Base-by-base conservation (phyloP, 108 stramenopile species). In the Halocafeteria seosinensis region DNA sequence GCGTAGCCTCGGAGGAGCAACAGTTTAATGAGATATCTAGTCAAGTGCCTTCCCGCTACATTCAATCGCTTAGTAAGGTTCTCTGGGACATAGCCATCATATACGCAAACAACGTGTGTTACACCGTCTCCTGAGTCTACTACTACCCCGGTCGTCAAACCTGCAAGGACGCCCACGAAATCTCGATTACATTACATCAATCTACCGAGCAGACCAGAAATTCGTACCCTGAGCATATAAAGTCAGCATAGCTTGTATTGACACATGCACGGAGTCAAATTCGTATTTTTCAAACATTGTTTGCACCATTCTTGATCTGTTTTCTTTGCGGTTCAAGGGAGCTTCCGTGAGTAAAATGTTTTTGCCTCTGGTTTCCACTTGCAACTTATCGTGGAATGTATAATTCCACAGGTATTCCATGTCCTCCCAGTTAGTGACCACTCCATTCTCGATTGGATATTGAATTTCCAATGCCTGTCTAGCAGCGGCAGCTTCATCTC, bases 381-480 rank as follows among this genome's bases (percentile, higher is more conserved):
- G 42, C 61, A 81, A 59, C 60, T 73, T 75, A 24, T 77, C 74
- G 62, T 69, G 11, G 37, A 71, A 71, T 0, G 80, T 80, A 77
- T 83, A 81, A 72, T 81, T 80, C 82, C 82, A 83, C 30, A 83
- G 71, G 31, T 78, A 68, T 58, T 80, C 74, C 82, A 83, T 83
- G 51, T 81, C 82, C 28, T 81, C 82, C 82, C 82, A 83, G 78
- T 81, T 79, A 52, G 68, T 62, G 35, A 83, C 77, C 38, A 81
- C 82, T 17, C 82, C 82, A 61, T 83, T 80, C 35, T 79, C 75
- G 12, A 83, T 78, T 0, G 79, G 80, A 67, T 81, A 81, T 34
- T 36, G 62, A 61, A 67, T 77, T 23, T 81, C 80, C 3, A 83
- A 64, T 34, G 78, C 73, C 33, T 68, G 76, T 12, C 82, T 69